phyloP scores from a whole-genome alignment of 768 basidiomycete genomes.

The Lactifluus volemus region DNA sequence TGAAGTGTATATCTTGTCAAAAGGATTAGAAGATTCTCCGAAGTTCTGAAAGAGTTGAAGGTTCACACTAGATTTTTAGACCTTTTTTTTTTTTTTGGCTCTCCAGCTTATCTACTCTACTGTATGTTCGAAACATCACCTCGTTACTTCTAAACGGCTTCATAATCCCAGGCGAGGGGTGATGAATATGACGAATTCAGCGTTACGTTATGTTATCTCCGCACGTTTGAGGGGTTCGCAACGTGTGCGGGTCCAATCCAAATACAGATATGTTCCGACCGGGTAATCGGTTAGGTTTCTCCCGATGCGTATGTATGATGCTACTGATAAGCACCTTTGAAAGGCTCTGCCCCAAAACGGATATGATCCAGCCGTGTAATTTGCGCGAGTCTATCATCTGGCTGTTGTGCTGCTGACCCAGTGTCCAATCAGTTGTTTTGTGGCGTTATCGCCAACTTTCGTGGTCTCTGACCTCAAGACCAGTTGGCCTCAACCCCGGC shows the following conservation, averaged over 20 bases:
- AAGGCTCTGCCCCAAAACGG: neutral
- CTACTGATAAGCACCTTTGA: too few species aligned
- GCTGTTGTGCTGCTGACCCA: neutral
- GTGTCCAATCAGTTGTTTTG: neutral
- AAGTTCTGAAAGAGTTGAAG: neutral
- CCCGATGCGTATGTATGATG: neutral
- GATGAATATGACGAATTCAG: neutral
- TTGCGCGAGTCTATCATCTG: neutral
- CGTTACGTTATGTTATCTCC: neutral
- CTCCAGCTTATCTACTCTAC: neutral
- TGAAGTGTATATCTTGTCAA: neutral
- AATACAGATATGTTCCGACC: neutral
- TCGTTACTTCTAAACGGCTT: too few species aligned
- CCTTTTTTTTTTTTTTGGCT: too few species aligned
- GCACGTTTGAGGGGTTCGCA: neutral
- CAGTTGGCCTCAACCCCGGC: neutral
- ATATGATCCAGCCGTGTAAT: constrained; percentile 1
- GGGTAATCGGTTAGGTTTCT: neutral
- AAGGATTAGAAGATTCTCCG: too few species aligned
- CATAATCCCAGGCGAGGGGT: neutral
- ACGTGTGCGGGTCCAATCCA: neutral
- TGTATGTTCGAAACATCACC: neutral
- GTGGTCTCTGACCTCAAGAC: neutral
- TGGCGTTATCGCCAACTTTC: neutral
- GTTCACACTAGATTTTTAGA: neutral